Base-by-base conservation (phyloP, 2,329 filamentous ascomycete genomes). In the Fusarium tjaetaba region DNA sequence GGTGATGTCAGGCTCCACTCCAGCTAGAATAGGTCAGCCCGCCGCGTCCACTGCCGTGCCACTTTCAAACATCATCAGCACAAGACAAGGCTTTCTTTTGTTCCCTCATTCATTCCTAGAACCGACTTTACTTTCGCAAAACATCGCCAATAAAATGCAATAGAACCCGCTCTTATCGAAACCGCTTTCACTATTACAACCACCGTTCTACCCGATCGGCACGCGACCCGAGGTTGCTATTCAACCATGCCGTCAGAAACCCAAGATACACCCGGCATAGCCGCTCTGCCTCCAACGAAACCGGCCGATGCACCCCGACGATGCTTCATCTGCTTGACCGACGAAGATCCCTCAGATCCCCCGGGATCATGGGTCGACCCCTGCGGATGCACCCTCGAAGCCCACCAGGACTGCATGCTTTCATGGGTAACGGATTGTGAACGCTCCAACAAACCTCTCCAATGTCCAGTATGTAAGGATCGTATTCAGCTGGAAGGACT, bases 401-500 rank as follows among this genome's bases (percentile, higher is more conserved):
- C 95, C 3, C 96, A 99, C 81, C 95, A 98, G 81, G 89, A 91
- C 68, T 97, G 95, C 80, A 88, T 98, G 74, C 87, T 98, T 43
- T 93, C 94, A 78, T 99, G 95, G 95, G 92, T 98, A 24, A 92
- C 94, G n/a, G 94, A 97, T 79, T 90, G 94, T 79, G 95, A 98
- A 83, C 88, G 82, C 67, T 82, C 88, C 79, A 81, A 86, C 80
- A 89, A 90, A 61, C 91, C 91, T 70, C 90, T 98, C 72, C 85
- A 89, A 61, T 99, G 96, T 80, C 96, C 96, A 5, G 93, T 97
- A 71, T 99, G 96, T 88, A 96, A 97, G 81, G 88, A 91, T 4
- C 88, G 90, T 74, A 97, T 98, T 77, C 85, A 89, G 59, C 86
- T 98, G 34, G 89, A 92, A 57, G 91, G 95, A 55, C 93, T 93